These are phyloP conservation scores for Naumovozyma castellii DNA, from an alignment of 805 yeast genomes.

Conservation along the genomic window DNA sequence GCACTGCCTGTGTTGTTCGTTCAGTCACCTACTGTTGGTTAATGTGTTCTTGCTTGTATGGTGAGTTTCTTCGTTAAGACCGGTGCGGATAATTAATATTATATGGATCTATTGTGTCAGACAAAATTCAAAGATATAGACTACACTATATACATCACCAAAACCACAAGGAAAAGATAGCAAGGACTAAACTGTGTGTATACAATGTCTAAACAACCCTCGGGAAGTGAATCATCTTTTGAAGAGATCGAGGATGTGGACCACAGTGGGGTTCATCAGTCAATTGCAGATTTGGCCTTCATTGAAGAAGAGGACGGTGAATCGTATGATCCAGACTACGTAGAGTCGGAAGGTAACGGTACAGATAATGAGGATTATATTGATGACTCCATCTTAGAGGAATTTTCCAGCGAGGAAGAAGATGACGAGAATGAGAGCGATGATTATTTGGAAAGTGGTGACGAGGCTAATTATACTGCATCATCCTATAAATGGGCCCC, in stretches of 20 bases:
- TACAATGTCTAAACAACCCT: background rate
- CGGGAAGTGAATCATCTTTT: constrained; percentile 10
- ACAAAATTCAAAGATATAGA: background rate
- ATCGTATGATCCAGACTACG: constrained; percentile 2
- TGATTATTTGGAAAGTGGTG: background rate
- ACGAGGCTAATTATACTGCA: constrained; percentile 3
- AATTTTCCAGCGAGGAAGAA: constrained; percentile 15
- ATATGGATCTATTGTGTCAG: background rate
- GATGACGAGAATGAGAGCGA: constrained; percentile 8
- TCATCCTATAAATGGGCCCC: no score
- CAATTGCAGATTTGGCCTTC: constrained; percentile 3
- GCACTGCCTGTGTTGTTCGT: no score
- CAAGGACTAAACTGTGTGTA: background rate
- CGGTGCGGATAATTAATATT: background rate
- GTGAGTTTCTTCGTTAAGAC: background rate
- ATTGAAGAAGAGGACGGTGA: constrained; percentile 12
- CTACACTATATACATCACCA: no score
- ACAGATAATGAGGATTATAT: constrained; percentile 14
- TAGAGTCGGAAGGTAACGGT: constrained; percentile 1
- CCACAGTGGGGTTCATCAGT: constrained; percentile 1
- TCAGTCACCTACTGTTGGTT: no score
- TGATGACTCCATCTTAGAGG: constrained; percentile 14
- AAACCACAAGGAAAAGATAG: constrained; percentile 1
- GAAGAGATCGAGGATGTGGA: constrained; percentile 5
- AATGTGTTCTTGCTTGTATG: no score